Percentiles rank a stretch among this genome's conserved stretches.
phyloP scores from a whole-genome alignment of 306 rosid species.

The Carpinus viminea region DNA sequence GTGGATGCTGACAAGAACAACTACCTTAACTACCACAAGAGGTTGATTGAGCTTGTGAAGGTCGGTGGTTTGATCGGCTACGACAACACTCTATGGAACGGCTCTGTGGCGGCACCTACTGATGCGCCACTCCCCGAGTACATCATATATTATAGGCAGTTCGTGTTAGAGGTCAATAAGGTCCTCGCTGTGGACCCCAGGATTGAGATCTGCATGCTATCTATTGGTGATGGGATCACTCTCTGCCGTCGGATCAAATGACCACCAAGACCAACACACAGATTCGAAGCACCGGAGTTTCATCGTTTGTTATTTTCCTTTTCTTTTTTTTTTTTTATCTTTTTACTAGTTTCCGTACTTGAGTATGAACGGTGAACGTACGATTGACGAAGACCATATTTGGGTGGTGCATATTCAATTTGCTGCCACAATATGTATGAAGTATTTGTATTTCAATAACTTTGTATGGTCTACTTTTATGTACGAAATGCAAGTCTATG shows the following conservation, averaged over 20 bases:
- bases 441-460: too few relatives aligned
- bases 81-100: slow-evolving; percentile 94
- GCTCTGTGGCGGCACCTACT: slow-evolving; percentile 87
- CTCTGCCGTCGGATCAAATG: slow-evolving; percentile 76
- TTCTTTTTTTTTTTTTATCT: too few relatives aligned
- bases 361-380: too few relatives aligned
- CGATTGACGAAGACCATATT: too few relatives aligned
- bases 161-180: slow-evolving; percentile 84
- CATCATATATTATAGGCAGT: slow-evolving; percentile 84
- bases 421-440: too few relatives aligned
- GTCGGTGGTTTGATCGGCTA: slow-evolving; percentile 88
- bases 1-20: slow-evolving; percentile 94
- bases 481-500: too few relatives aligned
- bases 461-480: too few relatives aligned
- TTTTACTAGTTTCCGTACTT: too few relatives aligned
- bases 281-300: too few relatives aligned
- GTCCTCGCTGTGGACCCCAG: slow-evolving; percentile 84
- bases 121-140: slow-evolving; percentile 88
- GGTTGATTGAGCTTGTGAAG: slow-evolving; percentile 77
- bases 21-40: slow-evolving; percentile 88
- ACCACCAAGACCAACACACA: background rate
- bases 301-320: too few relatives aligned
- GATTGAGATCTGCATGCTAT: slow-evolving; percentile 88
- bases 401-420: too few relatives aligned
- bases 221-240: slow-evolving; percentile 91